These are phyloP conservation scores for Marasmius fiardii DNA, from an alignment of 1,284 basidiomycete species.

Conservation along the genomic window DNA sequence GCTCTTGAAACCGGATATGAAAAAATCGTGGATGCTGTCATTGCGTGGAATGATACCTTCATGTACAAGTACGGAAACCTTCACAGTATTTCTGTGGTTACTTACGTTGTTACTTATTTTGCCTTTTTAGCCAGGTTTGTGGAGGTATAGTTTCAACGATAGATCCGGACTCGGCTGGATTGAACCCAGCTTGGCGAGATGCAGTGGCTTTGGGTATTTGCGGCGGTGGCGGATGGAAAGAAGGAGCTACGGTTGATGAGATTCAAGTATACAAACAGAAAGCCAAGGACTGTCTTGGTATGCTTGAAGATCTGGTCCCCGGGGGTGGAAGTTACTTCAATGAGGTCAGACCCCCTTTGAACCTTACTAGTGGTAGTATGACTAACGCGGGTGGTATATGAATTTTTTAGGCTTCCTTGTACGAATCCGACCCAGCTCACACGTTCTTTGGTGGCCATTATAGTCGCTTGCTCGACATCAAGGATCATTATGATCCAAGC, in stretches of 20 bases:
- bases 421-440: slow-evolving; percentile 37
- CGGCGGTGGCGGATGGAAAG: slow-evolving; percentile 27
- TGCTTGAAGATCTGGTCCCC: slow-evolving; percentile 25
- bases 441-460: slow-evolving; percentile 46
- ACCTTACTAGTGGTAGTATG: background rate
- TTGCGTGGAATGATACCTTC: background rate
- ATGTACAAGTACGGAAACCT: too few relatives aligned
- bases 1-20: slow-evolving; percentile 24
- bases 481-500: slow-evolving; percentile 39
- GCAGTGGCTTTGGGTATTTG: slow-evolving; percentile 28
- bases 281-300: slow-evolving; percentile 19
- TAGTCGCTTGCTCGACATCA: slow-evolving; percentile 33
- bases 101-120: too few relatives aligned
- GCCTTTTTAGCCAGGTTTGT: slow-evolving; percentile 27
- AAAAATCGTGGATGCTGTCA: slow-evolving; percentile 14
- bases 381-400: background rate
- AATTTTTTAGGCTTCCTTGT: slow-evolving; percentile 32
- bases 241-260: slow-evolving; percentile 22
- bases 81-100: too few relatives aligned
- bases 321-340: slow-evolving; percentile 38
- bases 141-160: slow-evolving; percentile 35
- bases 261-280: slow-evolving; percentile 20
- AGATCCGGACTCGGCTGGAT: slow-evolving; percentile 32
- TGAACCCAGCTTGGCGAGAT: slow-evolving; percentile 42
- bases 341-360: slow-evolving; percentile 30